Evolutionary conservation across 139 green algal species (phyloP).

Genomic region (Spirogloea muscicola): DNA sequence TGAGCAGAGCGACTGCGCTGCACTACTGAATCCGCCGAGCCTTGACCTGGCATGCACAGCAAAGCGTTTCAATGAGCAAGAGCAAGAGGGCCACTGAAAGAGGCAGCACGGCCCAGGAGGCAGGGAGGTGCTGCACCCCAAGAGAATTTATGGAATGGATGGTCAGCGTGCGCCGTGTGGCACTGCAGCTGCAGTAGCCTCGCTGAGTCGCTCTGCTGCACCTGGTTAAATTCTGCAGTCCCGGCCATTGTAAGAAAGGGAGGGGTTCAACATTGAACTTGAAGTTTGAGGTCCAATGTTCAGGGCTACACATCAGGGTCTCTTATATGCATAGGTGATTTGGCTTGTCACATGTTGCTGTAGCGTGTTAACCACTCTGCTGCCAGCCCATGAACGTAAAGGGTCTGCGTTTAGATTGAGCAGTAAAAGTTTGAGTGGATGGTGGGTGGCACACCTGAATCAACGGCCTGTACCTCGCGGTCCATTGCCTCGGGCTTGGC

Average conservation of each 20-base stretch:
- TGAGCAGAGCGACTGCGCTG: too few relatives aligned
- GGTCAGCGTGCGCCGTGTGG: constrained; percentile 64
- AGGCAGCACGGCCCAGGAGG: too few relatives aligned
- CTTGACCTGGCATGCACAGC: too few relatives aligned
- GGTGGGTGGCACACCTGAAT: constrained; percentile 45
- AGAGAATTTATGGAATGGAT: constrained; percentile 83
- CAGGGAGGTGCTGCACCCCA: too few relatives aligned
- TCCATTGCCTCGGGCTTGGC: constrained; percentile 76
- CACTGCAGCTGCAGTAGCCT: constrained; percentile 78
- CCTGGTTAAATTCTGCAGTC: constrained; percentile 51
- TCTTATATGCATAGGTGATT: neutral
- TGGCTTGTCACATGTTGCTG: neutral
- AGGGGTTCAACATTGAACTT: neutral
- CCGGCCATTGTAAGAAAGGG: neutral
- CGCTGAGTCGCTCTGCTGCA: constrained; percentile 79
- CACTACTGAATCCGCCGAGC: too few relatives aligned
- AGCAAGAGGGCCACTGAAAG: too few relatives aligned
- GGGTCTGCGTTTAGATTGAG: neutral
- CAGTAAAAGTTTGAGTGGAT: too few relatives aligned
- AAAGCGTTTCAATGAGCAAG: too few relatives aligned
- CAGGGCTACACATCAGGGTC: neutral
- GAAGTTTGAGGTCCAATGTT: too few relatives aligned
- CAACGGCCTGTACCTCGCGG: constrained; percentile 76
- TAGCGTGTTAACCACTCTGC: neutral
- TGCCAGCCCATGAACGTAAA: constrained; percentile 3